A percentile compares a stretch with the other conserved stretches of the same genome.
Evolutionary conservation across 192 early-diverging fungal species (phyloP).

Genomic region (Backusella luteola): DNA sequence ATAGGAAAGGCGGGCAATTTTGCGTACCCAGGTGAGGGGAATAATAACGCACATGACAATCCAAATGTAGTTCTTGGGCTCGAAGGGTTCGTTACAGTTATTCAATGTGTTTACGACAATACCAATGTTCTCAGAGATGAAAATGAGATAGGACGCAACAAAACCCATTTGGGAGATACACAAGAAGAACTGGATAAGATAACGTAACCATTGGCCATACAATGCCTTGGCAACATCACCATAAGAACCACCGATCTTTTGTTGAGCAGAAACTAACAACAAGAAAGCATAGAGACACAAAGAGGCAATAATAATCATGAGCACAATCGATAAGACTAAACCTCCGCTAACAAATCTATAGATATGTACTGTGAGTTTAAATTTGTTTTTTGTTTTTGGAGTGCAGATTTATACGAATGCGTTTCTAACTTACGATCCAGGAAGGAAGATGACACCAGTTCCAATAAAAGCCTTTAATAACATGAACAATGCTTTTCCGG

Average conservation of each 20-base stretch:
- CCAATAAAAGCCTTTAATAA: constrained; percentile 68
- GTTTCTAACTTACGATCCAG: constrained; percentile 32
- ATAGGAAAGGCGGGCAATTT: constrained; percentile 50
- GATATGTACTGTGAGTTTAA: not conserved
- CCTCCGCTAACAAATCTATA: constrained; percentile 57
- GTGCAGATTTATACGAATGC: not conserved
- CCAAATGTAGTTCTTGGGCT: constrained; percentile 68
- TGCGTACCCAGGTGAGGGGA: constrained; percentile 65
- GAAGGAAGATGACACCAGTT: constrained; percentile 59
- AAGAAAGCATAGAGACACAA: constrained; percentile 61
- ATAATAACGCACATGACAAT: constrained; percentile 69
- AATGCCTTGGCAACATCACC: constrained; percentile 55
- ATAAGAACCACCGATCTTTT: constrained; percentile 53
- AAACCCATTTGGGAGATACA: constrained; percentile 76
- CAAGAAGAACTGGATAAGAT: constrained; percentile 45
- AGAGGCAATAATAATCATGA: constrained; percentile 59
- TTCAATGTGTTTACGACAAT: constrained; percentile 65
- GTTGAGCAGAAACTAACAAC: constrained; percentile 39
- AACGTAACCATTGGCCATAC: constrained; percentile 34
- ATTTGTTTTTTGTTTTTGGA: not conserved
- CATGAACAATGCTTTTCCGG: constrained; percentile 57
- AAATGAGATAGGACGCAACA: constrained; percentile 84
- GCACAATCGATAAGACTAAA: constrained; percentile 54
- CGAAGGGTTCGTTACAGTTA: constrained; percentile 55
- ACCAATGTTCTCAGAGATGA: constrained; percentile 79